These are phyloP conservation scores for Rhododendron henanense DNA, from an alignment of 148 eudicot genomes.

Conservation along the genomic window DNA sequence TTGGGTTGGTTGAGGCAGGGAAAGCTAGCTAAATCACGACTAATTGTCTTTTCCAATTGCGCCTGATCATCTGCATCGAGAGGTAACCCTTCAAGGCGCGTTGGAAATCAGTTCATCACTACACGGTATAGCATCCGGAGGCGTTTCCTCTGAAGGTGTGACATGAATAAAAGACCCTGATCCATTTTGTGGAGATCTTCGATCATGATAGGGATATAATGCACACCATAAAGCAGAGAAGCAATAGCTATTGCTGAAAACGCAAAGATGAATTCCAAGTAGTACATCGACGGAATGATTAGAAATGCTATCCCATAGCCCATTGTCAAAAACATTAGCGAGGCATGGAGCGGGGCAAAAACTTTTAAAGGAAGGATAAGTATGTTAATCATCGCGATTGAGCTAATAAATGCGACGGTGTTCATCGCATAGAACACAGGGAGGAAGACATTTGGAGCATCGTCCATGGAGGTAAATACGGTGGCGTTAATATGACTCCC, in stretches of 20 bases:
- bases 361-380: neutral
- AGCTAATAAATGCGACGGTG: neutral
- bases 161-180: neutral
- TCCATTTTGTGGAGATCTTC: neutral
- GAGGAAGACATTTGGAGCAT: neutral
- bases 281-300: too few relatives aligned
- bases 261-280: too few relatives aligned
- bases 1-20: neutral
- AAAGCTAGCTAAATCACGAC: neutral
- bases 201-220: neutral
- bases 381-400: neutral
- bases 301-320: neutral
- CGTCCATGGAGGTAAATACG: too few relatives aligned
- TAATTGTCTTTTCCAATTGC: neutral
- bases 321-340: neutral
- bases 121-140: neutral
- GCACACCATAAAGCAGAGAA: neutral
- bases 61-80: neutral
- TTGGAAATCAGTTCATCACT: neutral
- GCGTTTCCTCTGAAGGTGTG: neutral
- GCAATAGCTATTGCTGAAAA: neutral
- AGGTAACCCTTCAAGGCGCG: neutral
- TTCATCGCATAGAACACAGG: neutral
- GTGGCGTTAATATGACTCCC: too few relatives aligned
- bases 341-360: neutral